Conservation (phyloP, 345 rosid genomes). For the Eucalyptus victrix region DNA sequence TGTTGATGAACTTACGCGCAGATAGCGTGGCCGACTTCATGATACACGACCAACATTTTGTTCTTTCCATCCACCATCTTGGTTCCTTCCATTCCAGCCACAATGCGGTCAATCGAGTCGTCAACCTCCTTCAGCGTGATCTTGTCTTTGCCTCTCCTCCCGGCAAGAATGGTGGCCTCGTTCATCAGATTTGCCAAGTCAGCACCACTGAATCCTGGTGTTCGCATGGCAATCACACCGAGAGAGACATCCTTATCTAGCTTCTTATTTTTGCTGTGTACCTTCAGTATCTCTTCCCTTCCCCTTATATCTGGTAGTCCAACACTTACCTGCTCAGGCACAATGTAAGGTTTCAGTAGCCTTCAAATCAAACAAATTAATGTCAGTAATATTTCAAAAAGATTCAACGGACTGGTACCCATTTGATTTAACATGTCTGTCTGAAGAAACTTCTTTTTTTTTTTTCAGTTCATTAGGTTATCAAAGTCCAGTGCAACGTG, state of each 20-base stretch:
- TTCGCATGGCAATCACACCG: constrained; percentile 50
- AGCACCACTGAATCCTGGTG: constrained; percentile 81
- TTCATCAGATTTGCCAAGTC: constrained; percentile 78
- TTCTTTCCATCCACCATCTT: constrained; percentile 64
- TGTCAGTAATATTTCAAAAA: not conserved
- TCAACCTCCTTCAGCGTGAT: constrained; percentile 50
- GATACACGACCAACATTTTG: constrained; percentile 61
- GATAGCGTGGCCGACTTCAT: constrained; percentile 66
- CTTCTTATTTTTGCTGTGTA: constrained; percentile 61
- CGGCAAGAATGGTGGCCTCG: constrained; percentile 74
- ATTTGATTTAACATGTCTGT: not conserved
- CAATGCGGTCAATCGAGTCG: constrained; percentile 56
- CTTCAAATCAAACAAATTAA: not conserved
- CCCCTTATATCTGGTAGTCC: constrained; percentile 65
- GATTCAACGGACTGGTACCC: not conserved
- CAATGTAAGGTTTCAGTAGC: not conserved
- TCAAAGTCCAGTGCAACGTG: not conserved
- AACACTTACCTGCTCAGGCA: constrained; percentile 34
- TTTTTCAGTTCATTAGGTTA: not conserved
- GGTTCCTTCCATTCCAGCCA: constrained; percentile 74
- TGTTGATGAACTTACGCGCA: constrained; percentile 33
- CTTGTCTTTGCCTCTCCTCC: constrained; percentile 52
- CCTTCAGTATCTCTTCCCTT: constrained; percentile 65
- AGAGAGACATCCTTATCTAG: constrained; percentile 45
- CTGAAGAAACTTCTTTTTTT: not conserved